Base-by-base conservation (phyloP, 2,329 filamentous ascomycete genomes). In the Talaromyces sp. region DNA sequence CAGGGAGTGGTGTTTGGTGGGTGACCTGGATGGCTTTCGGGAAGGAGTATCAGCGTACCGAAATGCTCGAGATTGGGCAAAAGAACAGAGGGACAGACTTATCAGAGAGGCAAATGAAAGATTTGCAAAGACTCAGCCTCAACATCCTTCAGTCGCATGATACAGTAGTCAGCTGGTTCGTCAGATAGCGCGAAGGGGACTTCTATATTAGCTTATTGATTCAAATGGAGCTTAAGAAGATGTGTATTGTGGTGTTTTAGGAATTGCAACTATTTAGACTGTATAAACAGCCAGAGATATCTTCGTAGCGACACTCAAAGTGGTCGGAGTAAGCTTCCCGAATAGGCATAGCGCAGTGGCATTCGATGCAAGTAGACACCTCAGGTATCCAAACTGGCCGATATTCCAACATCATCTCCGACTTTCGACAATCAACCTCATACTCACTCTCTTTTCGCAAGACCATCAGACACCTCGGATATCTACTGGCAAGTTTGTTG, bases 321-420 rank as follows among this genome's bases (percentile, higher is more conserved):
- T 48, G 5, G 13, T 1, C 45, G 45, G 45, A 33, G 28, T 48
- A 35, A 45, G 11, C 7, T 8, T 46, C 56, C 48, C 2, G 10
- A 57, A 57, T 10, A 43, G 56, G 56, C 25, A 45, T 57, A 57
- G 56, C 39, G 48, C 28, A 13, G 11, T 46, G 31, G 22, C 25
- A 36, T 39, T 11, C 50, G 19, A 39, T 19, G 22, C 31, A n/a
- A 39, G 33, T 11, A 19, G n/a, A 37, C 28, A 25, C 40, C 53
- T 56, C 54, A 56, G 54, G 54, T 40, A 50, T 50, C 54, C 43
- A 56, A 39, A 11, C 39, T 35, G 10, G 8, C 11, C 8, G 41
- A 40, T 39, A 36, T 48, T 56, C 53, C 40, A 50, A 28, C 43
- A 37, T 50, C 43, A 22, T 50, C 53, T n/a, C 22, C 17, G 21